Base-by-base conservation (phyloP, 805 yeast genomes). In the Myxozyma nipponensis region DNA sequence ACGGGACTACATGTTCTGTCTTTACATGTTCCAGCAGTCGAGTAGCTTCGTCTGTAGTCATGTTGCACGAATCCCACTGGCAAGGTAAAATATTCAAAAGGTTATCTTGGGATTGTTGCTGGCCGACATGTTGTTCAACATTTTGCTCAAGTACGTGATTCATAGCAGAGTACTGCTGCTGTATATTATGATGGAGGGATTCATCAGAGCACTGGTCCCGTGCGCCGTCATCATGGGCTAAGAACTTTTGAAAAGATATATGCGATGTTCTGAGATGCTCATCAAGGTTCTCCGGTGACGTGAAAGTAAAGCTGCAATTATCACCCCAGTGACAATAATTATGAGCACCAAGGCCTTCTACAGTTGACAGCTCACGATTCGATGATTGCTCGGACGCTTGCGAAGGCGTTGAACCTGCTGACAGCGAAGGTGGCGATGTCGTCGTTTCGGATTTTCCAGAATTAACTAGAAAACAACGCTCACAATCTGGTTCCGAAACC, bases 51-150 rank as follows among this genome's bases (percentile, higher is more conserved):
- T 59, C 61, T n/a, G 65, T 53, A 39, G 59, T 41, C 23, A 63
- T 66, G 19, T 65, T 65, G 47, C 73, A 70, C 2, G 71, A 61
- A 44, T 69, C 73, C 74, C 74, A 70, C 46, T 67, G 72, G 46
- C 73, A 70, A 6, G 48, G 37, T 17, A 54, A 21, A n/a, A 37
- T 7, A 10, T 19, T 28, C 32, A 28, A 9, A 4, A n/a, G 19
- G 4, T 25, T 37, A n/a, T 32, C 30, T 25, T 35, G 37, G 22
- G 19, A 32, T 26, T 2, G 7, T 28, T 5, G 25, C 37, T 41
- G 34, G n/a, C n/a, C n/a, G n/a, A n/a, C n/a, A n/a, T 37, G 24
- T 19, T 50, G 47, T 7, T 18, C 17, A 21, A 28, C 34, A 4
- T 49, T 40, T 19, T 49, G 48, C 15, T 15, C 21, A 17, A 22